Percentiles rank a stretch among this genome's conserved stretches.
These are phyloP conservation scores for Hygrophorus russula DNA, from an alignment of 768 basidiomycete species.

Conservation along the genomic window DNA sequence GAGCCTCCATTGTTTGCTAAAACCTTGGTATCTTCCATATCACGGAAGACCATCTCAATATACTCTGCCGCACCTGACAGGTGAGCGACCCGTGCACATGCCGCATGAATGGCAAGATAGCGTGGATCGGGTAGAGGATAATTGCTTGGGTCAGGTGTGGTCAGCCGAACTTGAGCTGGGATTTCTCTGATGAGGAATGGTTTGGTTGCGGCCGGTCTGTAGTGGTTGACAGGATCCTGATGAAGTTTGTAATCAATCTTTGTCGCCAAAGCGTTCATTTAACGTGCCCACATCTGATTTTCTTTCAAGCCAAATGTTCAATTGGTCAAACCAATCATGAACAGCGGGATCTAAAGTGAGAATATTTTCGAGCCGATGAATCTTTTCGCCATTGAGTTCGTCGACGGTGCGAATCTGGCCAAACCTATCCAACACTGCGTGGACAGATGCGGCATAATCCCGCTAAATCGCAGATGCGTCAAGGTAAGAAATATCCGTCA, in stretches of 20 bases:
- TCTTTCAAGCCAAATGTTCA: conserved; percentile 19
- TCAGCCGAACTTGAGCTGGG: neutral
- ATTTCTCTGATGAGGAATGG: conserved; percentile 1
- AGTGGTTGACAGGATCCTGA: too few relatives aligned
- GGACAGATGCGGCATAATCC: conserved; percentile 14
- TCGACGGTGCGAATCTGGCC: conserved; percentile 13
- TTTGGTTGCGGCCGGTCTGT: conserved; percentile 1
- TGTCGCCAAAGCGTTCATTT: neutral
- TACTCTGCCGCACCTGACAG: conserved; percentile 6
- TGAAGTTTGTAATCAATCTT: too few relatives aligned
- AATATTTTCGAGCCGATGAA: conserved; percentile 21
- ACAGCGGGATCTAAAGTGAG: conserved; percentile 16
- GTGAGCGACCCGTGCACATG: conserved; percentile 5
- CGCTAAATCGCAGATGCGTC: conserved; percentile 9
- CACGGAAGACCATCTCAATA: conserved; percentile 1
- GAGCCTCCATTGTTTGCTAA: neutral
- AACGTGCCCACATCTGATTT: neutral
- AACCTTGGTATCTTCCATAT: conserved; percentile 3
- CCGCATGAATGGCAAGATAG: conserved; percentile 6
- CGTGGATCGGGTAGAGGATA: conserved; percentile 1
- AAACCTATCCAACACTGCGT: conserved; percentile 17
- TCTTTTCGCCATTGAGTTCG: conserved; percentile 16
- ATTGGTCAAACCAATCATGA: conserved; percentile 15
- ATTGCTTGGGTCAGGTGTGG: neutral
- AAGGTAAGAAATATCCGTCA: conserved; percentile 4